Conservation (phyloP, 2,329 filamentous ascomycete genomes). For the Neocucurbitaria cava region DNA sequence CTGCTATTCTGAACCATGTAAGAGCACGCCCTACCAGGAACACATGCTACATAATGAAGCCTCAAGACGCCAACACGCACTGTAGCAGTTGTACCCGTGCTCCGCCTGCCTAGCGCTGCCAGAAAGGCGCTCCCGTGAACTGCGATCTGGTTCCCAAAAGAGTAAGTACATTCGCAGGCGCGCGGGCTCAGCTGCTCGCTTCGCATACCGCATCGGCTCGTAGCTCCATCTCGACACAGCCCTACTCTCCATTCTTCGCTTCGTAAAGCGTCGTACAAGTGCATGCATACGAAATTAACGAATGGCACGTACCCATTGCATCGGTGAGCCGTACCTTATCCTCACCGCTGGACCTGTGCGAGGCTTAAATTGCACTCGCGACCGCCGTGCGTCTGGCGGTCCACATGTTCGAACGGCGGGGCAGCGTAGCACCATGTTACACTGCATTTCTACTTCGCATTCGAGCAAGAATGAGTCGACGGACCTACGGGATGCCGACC, state of each 20-base stretch:
- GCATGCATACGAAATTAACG: slow-evolving; percentile 14
- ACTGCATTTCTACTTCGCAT: slow-evolving; percentile 7
- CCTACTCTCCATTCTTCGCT: slow-evolving; percentile 22
- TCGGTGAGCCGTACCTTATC: slow-evolving; percentile 3
- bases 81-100: slow-evolving; percentile 10
- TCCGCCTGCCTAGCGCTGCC: slow-evolving; percentile 11
- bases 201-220: slow-evolving; percentile 15
- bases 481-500: slow-evolving; percentile 1
- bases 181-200: slow-evolving; percentile 31
- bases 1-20: neutral
- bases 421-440: slow-evolving; percentile 19
- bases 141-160: slow-evolving; percentile 18
- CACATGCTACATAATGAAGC: neutral
- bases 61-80: neutral
- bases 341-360: slow-evolving; percentile 30
- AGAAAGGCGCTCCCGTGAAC: slow-evolving; percentile 11
- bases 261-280: slow-evolving; percentile 13
- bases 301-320: slow-evolving; percentile 17
- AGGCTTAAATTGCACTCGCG: slow-evolving; percentile 14
- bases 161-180: slow-evolving; percentile 7
- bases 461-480: slow-evolving; percentile 19
- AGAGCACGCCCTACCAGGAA: neutral
- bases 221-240: slow-evolving; percentile 24
- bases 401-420: slow-evolving; percentile 11
- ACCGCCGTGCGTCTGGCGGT: slow-evolving; percentile 3